phyloP scores from a whole-genome alignment of 768 basidiomycete species.

The Psilocybe subaeruginosa region DNA sequence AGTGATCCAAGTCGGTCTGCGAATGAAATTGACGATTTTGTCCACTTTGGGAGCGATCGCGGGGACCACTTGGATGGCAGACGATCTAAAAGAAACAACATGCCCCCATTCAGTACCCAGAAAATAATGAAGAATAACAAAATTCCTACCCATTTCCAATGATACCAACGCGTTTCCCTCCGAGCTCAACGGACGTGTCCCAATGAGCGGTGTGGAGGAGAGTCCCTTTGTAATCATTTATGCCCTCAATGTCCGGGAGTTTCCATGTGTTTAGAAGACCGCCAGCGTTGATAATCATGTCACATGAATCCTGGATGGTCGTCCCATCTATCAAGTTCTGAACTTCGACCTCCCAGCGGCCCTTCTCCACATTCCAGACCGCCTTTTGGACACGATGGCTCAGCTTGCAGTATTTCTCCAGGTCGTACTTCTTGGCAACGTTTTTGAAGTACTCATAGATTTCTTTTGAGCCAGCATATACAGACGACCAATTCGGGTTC shows the following conservation, averaged over 20 bases:
- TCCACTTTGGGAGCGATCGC: conserved; percentile 36
- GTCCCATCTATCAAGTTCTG: conserved; percentile 20
- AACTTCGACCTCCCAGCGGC: conserved; percentile 32
- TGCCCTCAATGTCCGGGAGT: conserved; percentile 40
- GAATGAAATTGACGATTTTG: conserved; percentile 37
- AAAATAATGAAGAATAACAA: neutral
- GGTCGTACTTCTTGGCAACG: conserved; percentile 30
- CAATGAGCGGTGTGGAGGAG: conserved; percentile 41
- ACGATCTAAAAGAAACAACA: conserved; percentile 24
- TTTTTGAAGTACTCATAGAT: conserved; percentile 31
- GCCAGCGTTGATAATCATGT: conserved; percentile 35
- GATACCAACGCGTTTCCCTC: conserved; percentile 38
- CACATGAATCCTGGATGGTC: conserved; percentile 26
- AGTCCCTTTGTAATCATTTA: conserved; percentile 33
- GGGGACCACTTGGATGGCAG: conserved; percentile 36
- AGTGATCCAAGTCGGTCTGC: conserved; percentile 34
- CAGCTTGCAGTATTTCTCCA: conserved; percentile 34
- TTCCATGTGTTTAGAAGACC: conserved; percentile 41
- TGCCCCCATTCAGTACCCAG: neutral
- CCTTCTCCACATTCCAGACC: conserved; percentile 30
- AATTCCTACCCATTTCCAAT: conserved; percentile 39
- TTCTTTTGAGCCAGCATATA: conserved; percentile 34
- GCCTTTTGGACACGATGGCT: conserved; percentile 29
- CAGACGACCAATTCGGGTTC: conserved; percentile 33
- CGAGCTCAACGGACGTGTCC: conserved; percentile 28